Evolutionary conservation across 2,329 filamentous ascomycete species (phyloP).

Genomic region (Beauveria pseudobassiana): DNA sequence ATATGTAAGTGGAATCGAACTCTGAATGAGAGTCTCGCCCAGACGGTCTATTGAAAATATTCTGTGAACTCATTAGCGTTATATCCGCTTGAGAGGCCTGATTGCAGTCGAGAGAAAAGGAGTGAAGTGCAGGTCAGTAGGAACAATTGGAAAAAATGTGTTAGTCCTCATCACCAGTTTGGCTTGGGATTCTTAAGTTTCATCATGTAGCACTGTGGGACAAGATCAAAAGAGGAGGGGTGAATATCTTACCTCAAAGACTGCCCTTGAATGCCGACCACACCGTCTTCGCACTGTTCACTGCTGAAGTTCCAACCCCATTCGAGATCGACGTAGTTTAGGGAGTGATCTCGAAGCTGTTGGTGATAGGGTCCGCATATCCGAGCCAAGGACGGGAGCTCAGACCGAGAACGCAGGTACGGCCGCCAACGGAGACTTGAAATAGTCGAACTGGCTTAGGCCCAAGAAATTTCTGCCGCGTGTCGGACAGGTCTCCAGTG

Average conservation of each 20-base stretch:
- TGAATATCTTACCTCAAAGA: constrained; percentile 63
- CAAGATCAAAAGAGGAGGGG: constrained; percentile 23
- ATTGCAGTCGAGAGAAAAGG: constrained; percentile 10
- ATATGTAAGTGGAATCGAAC: constrained; percentile 78
- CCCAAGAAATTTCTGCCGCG: constrained; percentile 87
- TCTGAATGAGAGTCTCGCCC: constrained; percentile 77
- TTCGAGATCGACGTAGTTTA: constrained; percentile 82
- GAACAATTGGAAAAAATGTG: constrained; percentile 80
- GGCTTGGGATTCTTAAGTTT: constrained; percentile 51
- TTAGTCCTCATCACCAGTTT: constrained; percentile 45
- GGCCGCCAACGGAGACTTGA: constrained; percentile 78
- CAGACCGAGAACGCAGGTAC: constrained; percentile 78
- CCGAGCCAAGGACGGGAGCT: constrained; percentile 95
- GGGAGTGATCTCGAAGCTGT: constrained; percentile 86
- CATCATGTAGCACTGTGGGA: constrained; percentile 48
- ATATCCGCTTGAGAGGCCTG: constrained; percentile 25
- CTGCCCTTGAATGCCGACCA: constrained; percentile 87
- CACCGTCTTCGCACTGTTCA: constrained; percentile 86
- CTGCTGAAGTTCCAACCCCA: constrained; percentile 97
- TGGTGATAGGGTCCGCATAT: constrained; percentile 81
- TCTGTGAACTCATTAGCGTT: constrained; percentile 31
- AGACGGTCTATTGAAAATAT: constrained; percentile 90
- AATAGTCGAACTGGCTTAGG: constrained; percentile 86
- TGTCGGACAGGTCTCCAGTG: constrained; percentile 92
- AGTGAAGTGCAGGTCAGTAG: constrained; percentile 63